Evolutionary conservation across 768 basidiomycete genomes (phyloP).

Genomic region (Cyclocybe cylindracea): DNA sequence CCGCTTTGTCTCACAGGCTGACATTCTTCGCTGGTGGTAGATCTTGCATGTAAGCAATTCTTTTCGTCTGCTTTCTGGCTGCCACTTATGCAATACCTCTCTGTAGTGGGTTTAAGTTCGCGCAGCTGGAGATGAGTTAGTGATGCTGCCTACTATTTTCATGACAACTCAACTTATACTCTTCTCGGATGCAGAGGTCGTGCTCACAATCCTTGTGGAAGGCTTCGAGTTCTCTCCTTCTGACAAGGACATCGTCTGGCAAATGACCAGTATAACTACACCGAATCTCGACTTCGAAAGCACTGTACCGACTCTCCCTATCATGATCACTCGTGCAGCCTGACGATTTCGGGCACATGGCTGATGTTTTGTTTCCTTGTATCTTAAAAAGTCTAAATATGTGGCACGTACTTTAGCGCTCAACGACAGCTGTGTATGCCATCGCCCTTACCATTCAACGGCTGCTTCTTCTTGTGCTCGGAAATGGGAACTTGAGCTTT

Average conservation of each 20-base stretch:
- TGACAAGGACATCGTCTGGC: slow-evolving; percentile 19
- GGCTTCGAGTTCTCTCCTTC: slow-evolving; percentile 25
- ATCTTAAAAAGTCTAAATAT: too few relatives aligned
- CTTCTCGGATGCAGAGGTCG: slow-evolving; percentile 20
- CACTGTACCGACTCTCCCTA: not conserved
- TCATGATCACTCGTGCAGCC: too few relatives aligned
- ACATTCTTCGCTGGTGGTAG: slow-evolving; percentile 45
- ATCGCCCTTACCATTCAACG: too few relatives aligned
- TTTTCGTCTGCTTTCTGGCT: not conserved
- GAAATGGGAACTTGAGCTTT: too few relatives aligned
- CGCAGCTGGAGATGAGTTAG: slow-evolving; percentile 51
- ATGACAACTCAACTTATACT: not conserved
- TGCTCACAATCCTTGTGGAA: slow-evolving; percentile 25
- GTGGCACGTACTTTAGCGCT: too few relatives aligned
- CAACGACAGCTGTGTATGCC: too few relatives aligned
- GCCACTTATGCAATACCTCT: not conserved
- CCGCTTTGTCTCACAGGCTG: slow-evolving; percentile 28
- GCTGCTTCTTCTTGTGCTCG: too few relatives aligned
- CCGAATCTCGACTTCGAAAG: slow-evolving; percentile 1
- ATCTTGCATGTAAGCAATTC: slow-evolving; percentile 40
- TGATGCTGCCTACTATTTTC: not conserved
- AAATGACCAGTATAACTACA: slow-evolving; percentile 2
- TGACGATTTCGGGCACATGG: too few relatives aligned
- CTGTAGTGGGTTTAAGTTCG: slow-evolving; percentile 47
- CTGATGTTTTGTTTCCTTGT: too few relatives aligned